Evolutionary conservation across 1,284 basidiomycete genomes (phyloP), one percentile per base, ranked within the genome.

Genomic region (Volvariella surrecta): DNA sequence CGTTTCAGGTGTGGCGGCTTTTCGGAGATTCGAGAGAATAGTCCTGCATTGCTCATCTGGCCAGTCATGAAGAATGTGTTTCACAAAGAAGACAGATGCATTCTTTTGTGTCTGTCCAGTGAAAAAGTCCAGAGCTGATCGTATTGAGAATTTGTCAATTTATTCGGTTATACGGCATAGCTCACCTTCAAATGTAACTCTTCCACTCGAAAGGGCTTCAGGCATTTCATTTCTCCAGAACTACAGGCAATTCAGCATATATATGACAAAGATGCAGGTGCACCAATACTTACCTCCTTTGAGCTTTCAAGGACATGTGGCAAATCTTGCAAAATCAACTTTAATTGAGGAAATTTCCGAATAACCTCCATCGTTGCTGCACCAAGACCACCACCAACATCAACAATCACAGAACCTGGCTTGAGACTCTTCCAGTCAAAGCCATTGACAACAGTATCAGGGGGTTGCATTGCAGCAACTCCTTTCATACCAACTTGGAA

Each of bases 301-400:
- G 49, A 64, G n/a, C 61, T 47, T 17, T 55, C 48, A 30, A 67
- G 47, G 1, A 66, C 61, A 6, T 41, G 44, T 1, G 55, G 50
- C 7, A 53, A 54, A 40, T 71, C 69, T 45, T 71, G 68, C 1
- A 71, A 53, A 2, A 68, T 47, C 17, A 67, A 49, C 19, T 56
- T 56, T 19, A 71, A 38, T 15, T 59, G 40, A 11, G 62, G 51
- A 38, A 56, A 50, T 0, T 50, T 45, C 21, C 53, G 46, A 0
- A 59, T 57, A 4, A 71, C 31, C 3, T 50, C 30, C 3, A 68
- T 41, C 4, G 58, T 45, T 4, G 57, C 50, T n/a, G 53, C 54
- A 3, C 70, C 70, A 15, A 65, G 53, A 0, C 69, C 67, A 2
- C 67, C 65, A 19, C 67, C 68, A 13, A 71, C 66, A 41, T 71